Conservation (phyloP, 768 basidiomycete genomes). For the Mycena vitilis region DNA sequence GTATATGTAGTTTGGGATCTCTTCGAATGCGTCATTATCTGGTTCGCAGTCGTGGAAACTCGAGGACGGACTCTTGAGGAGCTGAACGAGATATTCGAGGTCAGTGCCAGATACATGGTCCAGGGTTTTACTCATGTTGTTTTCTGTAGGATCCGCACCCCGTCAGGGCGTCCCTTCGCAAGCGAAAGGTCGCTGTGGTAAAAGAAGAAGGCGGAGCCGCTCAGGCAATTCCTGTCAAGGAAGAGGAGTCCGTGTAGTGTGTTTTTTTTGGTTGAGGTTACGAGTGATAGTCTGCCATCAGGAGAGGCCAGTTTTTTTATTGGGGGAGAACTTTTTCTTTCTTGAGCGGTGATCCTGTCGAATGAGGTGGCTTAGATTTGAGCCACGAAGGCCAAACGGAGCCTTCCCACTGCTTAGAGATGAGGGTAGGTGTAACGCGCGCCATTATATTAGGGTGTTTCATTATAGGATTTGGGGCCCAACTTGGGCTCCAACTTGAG, state of each 20-base stretch:
- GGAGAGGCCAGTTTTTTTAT: no score
- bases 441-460: no score
- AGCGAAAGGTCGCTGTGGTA: constrained; percentile 53
- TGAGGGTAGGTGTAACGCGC: no score
- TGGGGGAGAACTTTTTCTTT: no score
- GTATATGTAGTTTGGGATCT: constrained; percentile 57
- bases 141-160: constrained; percentile 45
- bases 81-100: constrained; percentile 55
- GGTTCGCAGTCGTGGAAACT: constrained; percentile 56
- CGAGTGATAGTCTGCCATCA: no score
- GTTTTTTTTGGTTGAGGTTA: not conserved
- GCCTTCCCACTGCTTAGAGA: no score
- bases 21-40: constrained; percentile 51
- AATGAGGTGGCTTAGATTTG: no score
- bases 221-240: constrained; percentile 32
- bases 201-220: constrained; percentile 44
- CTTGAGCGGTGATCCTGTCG: no score
- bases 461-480: no score
- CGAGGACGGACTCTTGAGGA: constrained; percentile 57
- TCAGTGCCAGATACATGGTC: constrained; percentile 22
- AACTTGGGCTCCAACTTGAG: no score
- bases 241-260: constrained; percentile 17
- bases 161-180: constrained; percentile 54
- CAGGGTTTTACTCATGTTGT: not conserved
- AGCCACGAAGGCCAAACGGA: no score